Base-by-base conservation (phyloP, 495 filamentous ascomycete genomes). In the Bombardia bombarda region DNA sequence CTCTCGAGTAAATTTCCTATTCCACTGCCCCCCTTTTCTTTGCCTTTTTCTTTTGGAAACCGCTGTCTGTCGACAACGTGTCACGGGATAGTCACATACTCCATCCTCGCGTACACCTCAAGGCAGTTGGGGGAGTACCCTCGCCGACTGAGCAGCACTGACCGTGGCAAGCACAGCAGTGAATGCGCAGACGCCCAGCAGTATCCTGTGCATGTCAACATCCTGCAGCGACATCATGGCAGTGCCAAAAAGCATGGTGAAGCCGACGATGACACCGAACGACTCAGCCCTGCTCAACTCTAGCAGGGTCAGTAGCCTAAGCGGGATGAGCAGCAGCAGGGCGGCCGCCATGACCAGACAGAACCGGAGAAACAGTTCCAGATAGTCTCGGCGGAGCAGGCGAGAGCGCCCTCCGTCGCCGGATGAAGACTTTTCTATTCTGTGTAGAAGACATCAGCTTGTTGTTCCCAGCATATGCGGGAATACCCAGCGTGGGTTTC, bases 221-320 rank as follows among this genome's bases (percentile, higher is more conserved):
- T 37, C 34, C 20, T 37, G 9, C 5, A 13, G 9, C 13, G 22
- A 8, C 23, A 40, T 31, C 38, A 31, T 30, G 28, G 26, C 28
- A 3, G 34, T 33, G 40, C 17, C 18, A 19, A 34, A 42, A 16
- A 42, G 3, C 18, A 42, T 2, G 19, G 31, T 33, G 14, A 21
- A 42, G 28, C 28, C 40, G 4, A 31, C 26, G 30, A 32, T 25
- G 8, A 42, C 16, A n/a, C 40, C 28, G 30, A 33, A 42, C 9
- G 40, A 42, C 12, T 32, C 14, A 7, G 28, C 7, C 26, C 34
- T 42, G 31, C 13, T 22, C 24, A 42, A 19, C n/a, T 42, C n/a
- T 7, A 3, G 16, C 40, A 42, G 19, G 19, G 5, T 30, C 28
- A 42, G 9, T 7, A 33, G 8, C 3, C 40, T 30, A 12, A 33